Conservation (phyloP, 768 basidiomycete genomes). For the Chalciporus sphaerocephalus region DNA sequence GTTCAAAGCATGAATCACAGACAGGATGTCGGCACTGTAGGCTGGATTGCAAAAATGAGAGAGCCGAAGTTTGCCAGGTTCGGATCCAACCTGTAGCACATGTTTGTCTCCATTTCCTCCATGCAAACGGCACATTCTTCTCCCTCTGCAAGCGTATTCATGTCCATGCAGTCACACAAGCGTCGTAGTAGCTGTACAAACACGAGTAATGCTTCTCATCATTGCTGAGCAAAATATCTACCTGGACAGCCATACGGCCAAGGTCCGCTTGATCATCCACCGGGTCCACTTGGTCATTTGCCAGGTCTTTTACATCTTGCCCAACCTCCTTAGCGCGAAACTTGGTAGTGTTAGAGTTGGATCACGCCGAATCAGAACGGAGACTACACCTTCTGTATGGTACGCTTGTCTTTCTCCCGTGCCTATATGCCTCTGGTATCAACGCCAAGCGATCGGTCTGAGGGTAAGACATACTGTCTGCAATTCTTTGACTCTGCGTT, state of each 20-base stretch:
- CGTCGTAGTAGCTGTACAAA: slow-evolving; percentile 13
- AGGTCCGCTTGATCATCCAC: slow-evolving; percentile 2
- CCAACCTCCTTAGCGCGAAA: slow-evolving; percentile 14
- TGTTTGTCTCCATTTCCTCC: slow-evolving; percentile 12
- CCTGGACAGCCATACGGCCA: slow-evolving; percentile 9
- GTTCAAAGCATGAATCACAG: slow-evolving; percentile 14
- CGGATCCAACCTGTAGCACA: slow-evolving; percentile 20
- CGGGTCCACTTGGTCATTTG: slow-evolving; percentile 1
- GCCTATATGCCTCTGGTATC: slow-evolving; percentile 1
- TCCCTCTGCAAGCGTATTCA: slow-evolving; percentile 19
- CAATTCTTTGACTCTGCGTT: slow-evolving; percentile 2
- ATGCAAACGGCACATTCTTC: slow-evolving; percentile 22
- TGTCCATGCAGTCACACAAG: slow-evolving; percentile 16
- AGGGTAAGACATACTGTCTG: slow-evolving; percentile 4
- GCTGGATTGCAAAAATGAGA: slow-evolving; percentile 5
- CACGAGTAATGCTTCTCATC: background rate
- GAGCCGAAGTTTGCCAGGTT: background rate
- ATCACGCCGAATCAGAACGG: background rate
- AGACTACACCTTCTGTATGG: slow-evolving; percentile 13
- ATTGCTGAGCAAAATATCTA: background rate
- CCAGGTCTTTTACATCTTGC: slow-evolving; percentile 14
- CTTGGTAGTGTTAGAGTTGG: slow-evolving; percentile 6
- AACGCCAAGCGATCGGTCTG: background rate
- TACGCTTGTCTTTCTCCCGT: slow-evolving; percentile 11
- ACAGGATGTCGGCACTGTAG: slow-evolving; percentile 16